These are phyloP conservation scores for Eimeria sp. DNA, from an alignment of 169 alveolate species.

Conservation along the genomic window DNA sequence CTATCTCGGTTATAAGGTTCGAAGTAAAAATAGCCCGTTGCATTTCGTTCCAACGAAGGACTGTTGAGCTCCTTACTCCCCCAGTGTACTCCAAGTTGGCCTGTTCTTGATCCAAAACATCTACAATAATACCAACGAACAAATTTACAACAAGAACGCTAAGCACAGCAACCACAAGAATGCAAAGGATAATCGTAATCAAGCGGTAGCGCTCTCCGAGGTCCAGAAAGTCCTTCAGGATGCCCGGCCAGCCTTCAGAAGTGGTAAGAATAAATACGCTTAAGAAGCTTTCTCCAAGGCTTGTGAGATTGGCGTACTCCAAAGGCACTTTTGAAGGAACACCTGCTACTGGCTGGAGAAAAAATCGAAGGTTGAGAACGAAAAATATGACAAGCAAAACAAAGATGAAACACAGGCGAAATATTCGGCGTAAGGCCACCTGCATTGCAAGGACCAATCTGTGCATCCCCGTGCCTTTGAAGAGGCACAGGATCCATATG, in stretches of 20 bases:
- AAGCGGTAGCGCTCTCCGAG: conserved; percentile 32
- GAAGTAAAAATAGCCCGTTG: conserved; percentile 72
- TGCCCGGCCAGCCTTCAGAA: conserved; percentile 81
- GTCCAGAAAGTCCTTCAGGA: conserved; percentile 52
- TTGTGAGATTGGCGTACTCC: conserved; percentile 54
- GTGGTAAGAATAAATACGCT: conserved; percentile 80
- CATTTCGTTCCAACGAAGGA: conserved; percentile 81
- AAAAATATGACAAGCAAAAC: conserved; percentile 31
- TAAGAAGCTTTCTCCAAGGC: conserved; percentile 51
- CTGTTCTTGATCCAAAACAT: conserved; percentile 72
- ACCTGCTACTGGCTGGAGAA: conserved; percentile 71
- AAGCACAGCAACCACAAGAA: conserved; percentile 60
- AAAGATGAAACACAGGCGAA: conserved; percentile 13
- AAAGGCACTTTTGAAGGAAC: conserved; percentile 19
- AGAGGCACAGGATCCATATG: conserved; percentile 62
- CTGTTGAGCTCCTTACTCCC: conserved; percentile 78
- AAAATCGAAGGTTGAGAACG: conserved; percentile 4
- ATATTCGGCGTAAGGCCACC: conserved; percentile 49
- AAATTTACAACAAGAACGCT: conserved; percentile 67
- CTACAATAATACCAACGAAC: conserved; percentile 81
- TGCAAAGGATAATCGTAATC: conserved; percentile 48
- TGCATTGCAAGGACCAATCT: conserved; percentile 59
- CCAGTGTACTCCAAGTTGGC: conserved; percentile 77
- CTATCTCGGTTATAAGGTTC: background rate
- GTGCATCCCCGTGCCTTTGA: conserved; percentile 63